phyloP scores from a whole-genome alignment of 306 rosid species.

The Ammopiptanthus mongolicus region DNA sequence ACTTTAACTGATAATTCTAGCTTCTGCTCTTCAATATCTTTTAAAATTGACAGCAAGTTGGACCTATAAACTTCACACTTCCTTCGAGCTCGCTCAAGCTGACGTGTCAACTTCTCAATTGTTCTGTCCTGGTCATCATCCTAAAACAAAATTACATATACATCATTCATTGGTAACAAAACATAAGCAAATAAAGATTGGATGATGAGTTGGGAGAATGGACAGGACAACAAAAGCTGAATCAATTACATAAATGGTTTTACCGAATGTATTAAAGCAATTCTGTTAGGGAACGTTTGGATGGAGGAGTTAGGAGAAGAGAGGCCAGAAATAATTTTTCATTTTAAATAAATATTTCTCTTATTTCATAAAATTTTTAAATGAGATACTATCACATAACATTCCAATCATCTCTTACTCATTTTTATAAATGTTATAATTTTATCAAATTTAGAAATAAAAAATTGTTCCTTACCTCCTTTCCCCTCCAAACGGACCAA shows the following conservation, averaged over 20 bases:
- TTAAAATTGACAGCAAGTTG: conserved; percentile 43
- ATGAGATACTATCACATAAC: background rate
- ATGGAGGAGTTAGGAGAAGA: background rate
- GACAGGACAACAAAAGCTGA: background rate
- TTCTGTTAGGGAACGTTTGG: background rate
- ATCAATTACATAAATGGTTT: background rate
- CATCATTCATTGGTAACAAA: background rate
- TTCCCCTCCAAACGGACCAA: too few relatives aligned
- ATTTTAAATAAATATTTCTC: background rate
- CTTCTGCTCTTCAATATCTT: conserved; percentile 50
- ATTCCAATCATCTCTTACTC: background rate
- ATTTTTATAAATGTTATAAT: background rate
- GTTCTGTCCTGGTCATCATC: conserved; percentile 44
- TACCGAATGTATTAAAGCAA: background rate
- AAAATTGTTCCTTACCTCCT: too few relatives aligned
- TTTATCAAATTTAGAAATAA: too few relatives aligned
- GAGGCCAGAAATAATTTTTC: background rate
- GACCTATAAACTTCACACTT: conserved; percentile 49
- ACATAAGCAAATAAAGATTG: background rate
- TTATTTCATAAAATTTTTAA: too few relatives aligned
- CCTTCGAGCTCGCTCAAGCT: conserved; percentile 32
- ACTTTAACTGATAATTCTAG: conserved; percentile 45
- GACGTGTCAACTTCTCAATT: conserved; percentile 37
- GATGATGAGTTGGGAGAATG: background rate
- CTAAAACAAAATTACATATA: conserved; percentile 18